A percentile compares a stretch with the other conserved stretches of the same genome.
phyloP scores from a whole-genome alignment of 2,329 filamentous ascomycete genomes.

The Penicillium hesseltinei region DNA sequence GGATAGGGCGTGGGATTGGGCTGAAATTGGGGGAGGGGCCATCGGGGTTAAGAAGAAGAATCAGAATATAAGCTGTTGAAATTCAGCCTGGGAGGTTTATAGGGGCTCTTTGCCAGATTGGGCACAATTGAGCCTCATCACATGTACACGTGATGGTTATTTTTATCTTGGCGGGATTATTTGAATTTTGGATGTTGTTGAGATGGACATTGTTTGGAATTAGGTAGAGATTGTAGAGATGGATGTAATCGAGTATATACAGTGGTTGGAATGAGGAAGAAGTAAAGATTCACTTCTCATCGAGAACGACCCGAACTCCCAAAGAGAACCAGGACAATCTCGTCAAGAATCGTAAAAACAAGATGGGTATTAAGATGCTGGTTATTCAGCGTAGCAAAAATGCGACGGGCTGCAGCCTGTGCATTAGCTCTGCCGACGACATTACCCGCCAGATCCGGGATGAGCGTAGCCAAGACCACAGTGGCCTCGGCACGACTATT shows the following conservation, averaged over 20 bases:
- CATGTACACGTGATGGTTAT: neutral
- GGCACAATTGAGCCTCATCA: neutral
- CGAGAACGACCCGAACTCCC: slow-evolving; percentile 27
- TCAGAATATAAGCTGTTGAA: neutral
- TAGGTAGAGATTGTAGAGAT: neutral
- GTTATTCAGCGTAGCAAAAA: slow-evolving; percentile 92
- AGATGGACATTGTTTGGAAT: neutral
- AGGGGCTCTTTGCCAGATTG: neutral
- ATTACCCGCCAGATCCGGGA: slow-evolving; percentile 87
- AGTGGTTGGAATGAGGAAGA: neutral
- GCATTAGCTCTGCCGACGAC: slow-evolving; percentile 93
- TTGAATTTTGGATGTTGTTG: neutral
- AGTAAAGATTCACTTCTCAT: neutral
- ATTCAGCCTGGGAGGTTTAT: neutral
- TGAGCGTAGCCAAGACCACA: slow-evolving; percentile 80
- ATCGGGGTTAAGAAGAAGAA: neutral
- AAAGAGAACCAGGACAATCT: slow-evolving; percentile 66
- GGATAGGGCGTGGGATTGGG: neutral
- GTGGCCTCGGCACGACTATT: slow-evolving; percentile 83
- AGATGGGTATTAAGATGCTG: slow-evolving; percentile 75
- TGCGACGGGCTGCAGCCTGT: slow-evolving; percentile 79
- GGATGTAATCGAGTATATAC: slow-evolving; percentile 3
- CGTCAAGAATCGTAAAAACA: slow-evolving; percentile 69
- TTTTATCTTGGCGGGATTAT: neutral
- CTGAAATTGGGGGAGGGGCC: neutral